Conservation (phyloP, 192 early-diverging fungal genomes). For the Coemansia sp. region DNA sequence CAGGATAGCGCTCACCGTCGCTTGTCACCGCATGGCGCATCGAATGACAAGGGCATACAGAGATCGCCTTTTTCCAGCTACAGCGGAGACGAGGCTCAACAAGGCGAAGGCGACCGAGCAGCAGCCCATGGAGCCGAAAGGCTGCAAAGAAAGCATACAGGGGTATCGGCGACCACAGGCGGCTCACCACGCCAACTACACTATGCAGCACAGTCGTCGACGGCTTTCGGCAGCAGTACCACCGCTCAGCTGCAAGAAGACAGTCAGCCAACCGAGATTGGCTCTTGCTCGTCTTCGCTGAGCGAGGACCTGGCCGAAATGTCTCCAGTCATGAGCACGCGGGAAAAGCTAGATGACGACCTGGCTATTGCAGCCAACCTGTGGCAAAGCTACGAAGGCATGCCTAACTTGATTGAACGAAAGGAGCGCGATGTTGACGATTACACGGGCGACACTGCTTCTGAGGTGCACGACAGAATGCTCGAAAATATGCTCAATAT, state of each 20-base stretch:
- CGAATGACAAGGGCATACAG: neutral
- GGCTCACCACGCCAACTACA: neutral
- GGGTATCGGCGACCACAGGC: neutral
- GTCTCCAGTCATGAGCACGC: slow-evolving; percentile 10
- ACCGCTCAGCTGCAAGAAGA: slow-evolving; percentile 1
- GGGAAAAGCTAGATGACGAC: slow-evolving; percentile 51
- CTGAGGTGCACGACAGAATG: slow-evolving; percentile 27
- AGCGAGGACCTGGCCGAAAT: slow-evolving; percentile 21
- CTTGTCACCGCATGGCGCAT: neutral
- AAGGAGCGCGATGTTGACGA: slow-evolving; percentile 45
- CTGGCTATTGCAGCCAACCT: slow-evolving; percentile 47
- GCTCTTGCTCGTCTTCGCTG: slow-evolving; percentile 27
- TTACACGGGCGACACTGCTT: slow-evolving; percentile 24
- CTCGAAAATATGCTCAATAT: slow-evolving; percentile 35
- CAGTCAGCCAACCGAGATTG: slow-evolving; percentile 12
- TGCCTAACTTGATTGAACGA: slow-evolving; percentile 36
- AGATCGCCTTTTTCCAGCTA: neutral
- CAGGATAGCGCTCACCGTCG: neutral
- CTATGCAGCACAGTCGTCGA: neutral
- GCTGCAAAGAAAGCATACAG: slow-evolving; percentile 4
- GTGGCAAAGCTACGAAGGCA: slow-evolving; percentile 49
- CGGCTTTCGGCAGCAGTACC: neutral
- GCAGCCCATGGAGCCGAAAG: neutral
- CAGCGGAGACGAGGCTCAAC: slow-evolving; percentile 1
- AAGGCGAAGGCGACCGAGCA: slow-evolving; percentile 1